A percentile compares a stretch with the other conserved stretches of the same genome.
Evolutionary conservation across 345 rosid genomes (phyloP).

Genomic region (Conringia planisiliqua): DNA sequence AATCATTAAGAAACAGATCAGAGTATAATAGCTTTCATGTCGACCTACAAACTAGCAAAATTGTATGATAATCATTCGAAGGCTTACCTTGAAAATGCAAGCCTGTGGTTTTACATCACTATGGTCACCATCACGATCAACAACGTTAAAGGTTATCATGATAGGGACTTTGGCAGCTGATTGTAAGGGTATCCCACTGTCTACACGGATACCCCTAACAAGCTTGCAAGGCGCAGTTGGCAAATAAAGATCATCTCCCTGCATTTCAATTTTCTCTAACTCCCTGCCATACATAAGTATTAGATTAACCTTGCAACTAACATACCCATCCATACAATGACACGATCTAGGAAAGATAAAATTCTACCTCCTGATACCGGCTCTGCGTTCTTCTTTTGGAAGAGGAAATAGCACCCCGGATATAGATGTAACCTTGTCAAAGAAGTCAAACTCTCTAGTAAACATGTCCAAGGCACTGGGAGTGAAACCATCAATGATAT

Average conservation of each 20-base stretch:
- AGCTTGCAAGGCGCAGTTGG: conserved; percentile 94
- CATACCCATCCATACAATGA: background rate
- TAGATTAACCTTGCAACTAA: conserved; percentile 14
- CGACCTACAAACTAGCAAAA: background rate
- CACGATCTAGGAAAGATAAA: background rate
- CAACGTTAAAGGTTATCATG: conserved; percentile 86
- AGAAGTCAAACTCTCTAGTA: conserved; percentile 87
- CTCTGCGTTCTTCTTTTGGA: conserved; percentile 96
- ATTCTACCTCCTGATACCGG: conserved; percentile 81
- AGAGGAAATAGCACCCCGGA: conserved; percentile 77
- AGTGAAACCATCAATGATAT: conserved; percentile 76
- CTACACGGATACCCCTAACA: conserved; percentile 81
- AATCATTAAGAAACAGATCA: background rate
- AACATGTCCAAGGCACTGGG: conserved; percentile 78
- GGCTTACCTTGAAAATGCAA: conserved; percentile 92
- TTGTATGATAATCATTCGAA: background rate
- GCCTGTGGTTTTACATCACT: conserved; percentile 75
- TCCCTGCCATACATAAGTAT: conserved; percentile 51
- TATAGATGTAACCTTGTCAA: conserved; percentile 90
- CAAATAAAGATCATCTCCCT: conserved; percentile 85
- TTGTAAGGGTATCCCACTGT: conserved; percentile 98
- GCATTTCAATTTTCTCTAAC: conserved; percentile 87
- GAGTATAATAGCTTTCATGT: background rate
- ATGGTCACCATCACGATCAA: conserved; percentile 72
- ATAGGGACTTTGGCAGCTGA: conserved; percentile 99